Conservation (phyloP, 306 rosid genomes). For the Prunus davidiana region DNA sequence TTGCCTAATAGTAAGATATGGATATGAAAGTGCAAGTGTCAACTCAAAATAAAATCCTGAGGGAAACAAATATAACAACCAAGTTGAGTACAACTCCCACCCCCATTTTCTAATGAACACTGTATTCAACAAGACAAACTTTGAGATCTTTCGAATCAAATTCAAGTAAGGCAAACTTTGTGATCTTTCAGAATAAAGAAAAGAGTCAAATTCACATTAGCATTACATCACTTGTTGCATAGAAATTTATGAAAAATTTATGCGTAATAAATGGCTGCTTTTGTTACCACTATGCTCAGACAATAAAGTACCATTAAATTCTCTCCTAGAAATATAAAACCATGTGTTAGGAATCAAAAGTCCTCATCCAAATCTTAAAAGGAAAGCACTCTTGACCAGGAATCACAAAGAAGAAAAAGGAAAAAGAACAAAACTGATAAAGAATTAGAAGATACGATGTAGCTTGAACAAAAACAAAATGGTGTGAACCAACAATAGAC, state of each 20-base stretch:
- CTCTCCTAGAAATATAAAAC: not conserved
- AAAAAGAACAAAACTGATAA: not conserved
- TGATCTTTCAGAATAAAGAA: not conserved
- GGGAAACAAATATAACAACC: not conserved
- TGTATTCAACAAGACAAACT: not conserved
- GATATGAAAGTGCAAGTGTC: no score
- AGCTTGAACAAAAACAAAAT: not conserved
- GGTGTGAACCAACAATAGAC: not conserved
- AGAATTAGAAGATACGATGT: not conserved
- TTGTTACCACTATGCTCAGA: not conserved
- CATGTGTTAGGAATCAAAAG: not conserved
- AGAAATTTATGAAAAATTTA: not conserved
- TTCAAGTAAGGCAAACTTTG: not conserved
- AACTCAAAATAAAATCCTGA: not conserved
- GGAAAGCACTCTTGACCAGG: not conserved
- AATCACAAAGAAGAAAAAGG: not conserved
- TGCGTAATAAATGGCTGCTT: not conserved
- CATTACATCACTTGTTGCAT: not conserved
- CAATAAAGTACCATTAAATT: not conserved
- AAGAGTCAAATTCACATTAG: not conserved
- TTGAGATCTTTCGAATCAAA: not conserved
- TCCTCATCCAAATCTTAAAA: not conserved
- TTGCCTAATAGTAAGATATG: not conserved
- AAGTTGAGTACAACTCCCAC: not conserved
- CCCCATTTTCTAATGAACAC: not conserved